Evolutionary conservation across 2,329 filamentous ascomycete species (phyloP).

Genomic region (Stemphylium lycopersici): DNA sequence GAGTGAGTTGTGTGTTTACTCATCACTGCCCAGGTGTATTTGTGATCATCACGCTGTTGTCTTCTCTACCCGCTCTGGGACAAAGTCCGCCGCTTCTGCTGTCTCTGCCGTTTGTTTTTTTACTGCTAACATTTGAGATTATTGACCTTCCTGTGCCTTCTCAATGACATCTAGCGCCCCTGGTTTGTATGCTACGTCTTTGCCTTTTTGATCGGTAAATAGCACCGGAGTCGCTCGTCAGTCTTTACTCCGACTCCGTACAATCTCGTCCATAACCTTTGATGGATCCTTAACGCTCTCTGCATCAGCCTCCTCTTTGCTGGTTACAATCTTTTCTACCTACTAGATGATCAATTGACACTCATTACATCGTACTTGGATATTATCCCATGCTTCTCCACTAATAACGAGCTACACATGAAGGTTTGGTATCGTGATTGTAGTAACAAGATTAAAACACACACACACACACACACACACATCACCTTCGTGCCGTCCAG

Average conservation of each 20-base stretch:
- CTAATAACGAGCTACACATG: background rate
- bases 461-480: slow-evolving; percentile 28
- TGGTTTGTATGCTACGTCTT: slow-evolving; percentile 50
- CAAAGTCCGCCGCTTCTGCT: background rate
- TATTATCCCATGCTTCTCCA: background rate
- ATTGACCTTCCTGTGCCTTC: background rate
- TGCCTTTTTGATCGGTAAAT: slow-evolving; percentile 50
- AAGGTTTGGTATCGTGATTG: background rate
- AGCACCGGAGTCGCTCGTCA: slow-evolving; percentile 37
- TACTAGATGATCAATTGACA: slow-evolving; percentile 5
- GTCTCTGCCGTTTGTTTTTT: no score
- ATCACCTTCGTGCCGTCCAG: slow-evolving; percentile 50
- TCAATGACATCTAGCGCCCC: slow-evolving; percentile 36
- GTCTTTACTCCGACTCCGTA: no score
- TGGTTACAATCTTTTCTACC: slow-evolving; percentile 50
- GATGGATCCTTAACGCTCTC: slow-evolving; percentile 51
- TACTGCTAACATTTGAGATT: no score
- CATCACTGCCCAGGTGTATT: no score
- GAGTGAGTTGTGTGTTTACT: no score
- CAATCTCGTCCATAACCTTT: slow-evolving; percentile 41
- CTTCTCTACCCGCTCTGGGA: no score
- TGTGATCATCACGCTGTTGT: no score
- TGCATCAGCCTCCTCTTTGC: slow-evolving; percentile 44
- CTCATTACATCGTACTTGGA: background rate
- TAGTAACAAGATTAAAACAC: background rate